A percentile compares a stretch with the other conserved stretches of the same genome.
phyloP scores from a whole-genome alignment of 371 early-diverging fungal species.

The Encephalitozoon hellem region DNA sequence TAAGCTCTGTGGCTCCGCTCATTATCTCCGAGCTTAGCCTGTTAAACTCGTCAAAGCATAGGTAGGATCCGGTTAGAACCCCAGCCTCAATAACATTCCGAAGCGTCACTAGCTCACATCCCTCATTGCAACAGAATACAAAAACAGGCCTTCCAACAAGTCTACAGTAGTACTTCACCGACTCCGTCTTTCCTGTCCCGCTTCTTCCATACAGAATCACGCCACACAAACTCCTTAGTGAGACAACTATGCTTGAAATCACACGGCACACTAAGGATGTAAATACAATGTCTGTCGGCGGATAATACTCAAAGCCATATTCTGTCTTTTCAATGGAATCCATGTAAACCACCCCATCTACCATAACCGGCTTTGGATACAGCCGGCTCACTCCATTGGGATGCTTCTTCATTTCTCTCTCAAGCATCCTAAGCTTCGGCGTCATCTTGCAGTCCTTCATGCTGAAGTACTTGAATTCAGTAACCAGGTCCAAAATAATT shows the following conservation, averaged over 20 bases:
- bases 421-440: background rate
- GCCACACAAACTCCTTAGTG: background rate
- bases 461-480: constrained; percentile 7
- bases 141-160: constrained; percentile 86
- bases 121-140: constrained; percentile 97
- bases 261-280: constrained; percentile 27
- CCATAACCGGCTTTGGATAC: constrained; percentile 12
- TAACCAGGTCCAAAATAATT: background rate
- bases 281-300: constrained; percentile 37
- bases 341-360: background rate
- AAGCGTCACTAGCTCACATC: constrained; percentile 95
- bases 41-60: constrained; percentile 98
- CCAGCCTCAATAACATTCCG: constrained; percentile 94
- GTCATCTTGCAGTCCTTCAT: background rate
- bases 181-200: constrained; percentile 86
- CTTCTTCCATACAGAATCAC: constrained; percentile 64
- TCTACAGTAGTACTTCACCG: constrained; percentile 86
- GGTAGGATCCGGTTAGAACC: constrained; percentile 91
- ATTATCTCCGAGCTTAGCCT: constrained; percentile 87
- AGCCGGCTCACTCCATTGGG: background rate
- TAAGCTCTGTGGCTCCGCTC: constrained; percentile 83
- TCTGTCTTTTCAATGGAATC: background rate
- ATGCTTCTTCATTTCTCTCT: background rate
- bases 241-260: constrained; percentile 19
- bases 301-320: constrained; percentile 36